Conservation (phyloP, 352 stramenopile species). For the Phytopythium montanum region DNA sequence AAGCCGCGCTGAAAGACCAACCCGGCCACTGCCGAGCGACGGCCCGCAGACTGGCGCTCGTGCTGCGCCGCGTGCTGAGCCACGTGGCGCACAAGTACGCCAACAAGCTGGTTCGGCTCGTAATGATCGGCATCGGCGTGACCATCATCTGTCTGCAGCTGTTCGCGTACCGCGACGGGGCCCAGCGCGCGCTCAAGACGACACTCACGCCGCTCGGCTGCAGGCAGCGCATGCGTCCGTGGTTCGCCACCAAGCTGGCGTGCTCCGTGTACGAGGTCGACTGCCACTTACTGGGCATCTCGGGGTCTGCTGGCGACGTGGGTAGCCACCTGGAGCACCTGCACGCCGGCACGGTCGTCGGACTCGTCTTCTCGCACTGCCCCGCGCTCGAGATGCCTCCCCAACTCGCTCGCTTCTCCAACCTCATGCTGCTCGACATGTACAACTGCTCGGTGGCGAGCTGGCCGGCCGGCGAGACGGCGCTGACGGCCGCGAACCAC, state of each 20-base stretch:
- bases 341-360: constrained; percentile 16
- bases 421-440: constrained; percentile 30
- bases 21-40: too few species aligned
- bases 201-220: constrained; percentile 1
- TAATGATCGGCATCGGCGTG: not conserved
- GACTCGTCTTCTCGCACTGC: constrained; percentile 27
- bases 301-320: constrained; percentile 6
- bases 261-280: constrained; percentile 33
- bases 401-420: constrained; percentile 13
- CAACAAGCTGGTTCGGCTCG: constrained; percentile 3
- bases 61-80: not conserved
- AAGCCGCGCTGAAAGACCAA: not conserved
- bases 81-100: not conserved
- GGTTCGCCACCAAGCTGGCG: constrained; percentile 6
- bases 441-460: constrained; percentile 33
- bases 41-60: not conserved
- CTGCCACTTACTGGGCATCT: constrained; percentile 14
- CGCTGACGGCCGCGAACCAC: constrained; percentile 21
- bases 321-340: constrained; percentile 12
- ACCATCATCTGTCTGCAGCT: not conserved
- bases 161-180: constrained; percentile 1
- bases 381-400: constrained; percentile 22
- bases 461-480: constrained; percentile 19
- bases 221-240: constrained; percentile 4
- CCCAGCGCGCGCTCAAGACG: not conserved